Percentiles rank a stretch among this genome's conserved stretches.
Conservation (phyloP, 306 rosid genomes). For the Acacia confusa region DNA sequence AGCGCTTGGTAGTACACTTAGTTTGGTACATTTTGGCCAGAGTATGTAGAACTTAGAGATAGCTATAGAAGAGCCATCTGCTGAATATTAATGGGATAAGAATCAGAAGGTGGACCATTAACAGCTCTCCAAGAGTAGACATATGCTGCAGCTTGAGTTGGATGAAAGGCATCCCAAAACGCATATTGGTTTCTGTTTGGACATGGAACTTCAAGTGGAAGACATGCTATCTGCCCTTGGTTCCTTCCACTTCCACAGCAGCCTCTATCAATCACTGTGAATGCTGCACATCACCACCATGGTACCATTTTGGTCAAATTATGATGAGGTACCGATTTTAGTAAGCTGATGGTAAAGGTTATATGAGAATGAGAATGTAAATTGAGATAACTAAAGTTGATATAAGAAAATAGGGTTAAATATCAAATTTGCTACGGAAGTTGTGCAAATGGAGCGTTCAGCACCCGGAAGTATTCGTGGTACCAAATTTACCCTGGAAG, state of each 20-base stretch:
- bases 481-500: too few relatives aligned
- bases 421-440: too few relatives aligned
- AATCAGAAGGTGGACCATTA: constrained; percentile 54
- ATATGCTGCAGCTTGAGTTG: constrained; percentile 61
- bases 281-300: constrained; percentile 46
- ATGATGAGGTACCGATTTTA: too few relatives aligned
- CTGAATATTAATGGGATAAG: constrained; percentile 67
- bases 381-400: too few relatives aligned
- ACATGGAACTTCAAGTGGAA: constrained; percentile 63
- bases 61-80: constrained; percentile 59
- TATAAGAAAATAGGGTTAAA: too few relatives aligned
- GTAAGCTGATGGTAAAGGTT: too few relatives aligned
- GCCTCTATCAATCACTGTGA: constrained; percentile 58
- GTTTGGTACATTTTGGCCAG: neutral
- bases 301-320: neutral
- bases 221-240: constrained; percentile 63
- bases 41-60: neutral
- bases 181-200: constrained; percentile 40
- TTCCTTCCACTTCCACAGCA: constrained; percentile 76
- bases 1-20: neutral
- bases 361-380: too few relatives aligned
- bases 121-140: constrained; percentile 64
- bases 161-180: constrained; percentile 94
- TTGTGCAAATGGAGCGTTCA: too few relatives aligned
- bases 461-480: too few relatives aligned